These are phyloP conservation scores for Aspergillus hancockii DNA, from an alignment of 495 filamentous ascomycete genomes.

Conservation along the genomic window DNA sequence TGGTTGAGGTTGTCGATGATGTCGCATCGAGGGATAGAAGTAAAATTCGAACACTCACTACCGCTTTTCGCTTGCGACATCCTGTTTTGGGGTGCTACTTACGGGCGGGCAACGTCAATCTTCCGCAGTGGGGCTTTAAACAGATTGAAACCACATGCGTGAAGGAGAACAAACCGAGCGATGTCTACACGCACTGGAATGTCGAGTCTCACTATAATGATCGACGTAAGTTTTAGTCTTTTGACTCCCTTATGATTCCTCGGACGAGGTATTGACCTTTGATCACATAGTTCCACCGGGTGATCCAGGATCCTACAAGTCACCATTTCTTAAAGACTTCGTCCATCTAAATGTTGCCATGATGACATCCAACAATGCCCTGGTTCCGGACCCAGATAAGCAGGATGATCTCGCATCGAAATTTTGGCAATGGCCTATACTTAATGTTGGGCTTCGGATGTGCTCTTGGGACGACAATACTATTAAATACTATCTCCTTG, in stretches of 20 bases:
- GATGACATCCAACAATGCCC: slow-evolving; percentile 99
- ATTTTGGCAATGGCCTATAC: slow-evolving; percentile 98
- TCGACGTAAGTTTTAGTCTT: slow-evolving; percentile 64
- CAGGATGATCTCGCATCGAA: slow-evolving; percentile 96
- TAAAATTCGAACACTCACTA: slow-evolving; percentile 88
- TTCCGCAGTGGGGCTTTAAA: slow-evolving; percentile 99
- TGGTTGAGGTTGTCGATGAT: slow-evolving; percentile 87
- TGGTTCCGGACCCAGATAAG: slow-evolving; percentile 97
- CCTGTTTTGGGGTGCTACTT: slow-evolving; percentile 86
- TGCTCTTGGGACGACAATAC: slow-evolving; percentile 96
- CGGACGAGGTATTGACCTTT: slow-evolving; percentile 13
- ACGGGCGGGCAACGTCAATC: slow-evolving; percentile 91
- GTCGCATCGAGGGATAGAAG: slow-evolving; percentile 82
- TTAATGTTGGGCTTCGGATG: slow-evolving; percentile 95
- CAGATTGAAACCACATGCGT: slow-evolving; percentile 96
- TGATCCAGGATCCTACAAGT: slow-evolving; percentile 91
- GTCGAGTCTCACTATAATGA: slow-evolving; percentile 95
- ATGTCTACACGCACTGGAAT: slow-evolving; percentile 98
- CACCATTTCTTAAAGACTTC: slow-evolving; percentile 94
- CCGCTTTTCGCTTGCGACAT: slow-evolving; percentile 88
- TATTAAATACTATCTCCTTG: slow-evolving; percentile 97
- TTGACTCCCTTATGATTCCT: neutral
- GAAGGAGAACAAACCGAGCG: slow-evolving; percentile 88
- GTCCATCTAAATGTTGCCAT: slow-evolving; percentile 98
- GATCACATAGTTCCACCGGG: slow-evolving; percentile 72